Evolutionary conservation across 2,329 filamentous ascomycete genomes (phyloP).

Genomic region (Xylaria sp.): DNA sequence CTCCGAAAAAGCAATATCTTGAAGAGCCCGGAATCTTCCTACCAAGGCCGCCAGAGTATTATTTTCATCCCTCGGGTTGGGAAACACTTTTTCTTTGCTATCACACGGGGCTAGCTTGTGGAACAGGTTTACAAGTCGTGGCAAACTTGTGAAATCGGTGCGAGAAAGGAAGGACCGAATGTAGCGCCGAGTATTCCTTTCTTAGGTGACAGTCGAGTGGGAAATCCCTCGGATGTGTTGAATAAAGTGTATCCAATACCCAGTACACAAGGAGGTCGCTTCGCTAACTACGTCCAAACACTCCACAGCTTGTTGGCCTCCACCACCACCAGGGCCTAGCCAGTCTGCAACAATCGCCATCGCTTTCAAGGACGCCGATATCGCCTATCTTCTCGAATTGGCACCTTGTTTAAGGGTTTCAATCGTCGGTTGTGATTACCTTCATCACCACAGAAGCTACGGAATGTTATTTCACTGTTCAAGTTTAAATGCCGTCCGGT

Average conservation of each 20-base stretch:
- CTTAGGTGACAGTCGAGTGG: not conserved
- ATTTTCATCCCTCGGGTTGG: slow-evolving; percentile 16
- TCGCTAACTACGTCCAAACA: slow-evolving; percentile 7
- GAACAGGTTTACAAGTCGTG: not conserved
- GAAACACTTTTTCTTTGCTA: not conserved
- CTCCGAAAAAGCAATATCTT: slow-evolving; percentile 32
- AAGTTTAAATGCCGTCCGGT: too few species aligned
- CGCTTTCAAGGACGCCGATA: too few species aligned
- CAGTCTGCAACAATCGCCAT: slow-evolving; percentile 34
- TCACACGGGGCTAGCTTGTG: slow-evolving; percentile 4
- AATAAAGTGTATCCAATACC: not conserved
- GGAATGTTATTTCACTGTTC: too few species aligned
- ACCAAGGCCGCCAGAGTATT: slow-evolving; percentile 28
- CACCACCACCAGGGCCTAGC: slow-evolving; percentile 18
- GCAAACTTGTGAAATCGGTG: not conserved
- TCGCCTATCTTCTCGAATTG: too few species aligned
- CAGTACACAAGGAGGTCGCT: not conserved
- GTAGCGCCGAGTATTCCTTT: not conserved
- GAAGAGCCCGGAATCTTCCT: slow-evolving; percentile 33
- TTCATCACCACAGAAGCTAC: too few species aligned
- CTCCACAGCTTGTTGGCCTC: not conserved
- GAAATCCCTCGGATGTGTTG: not conserved
- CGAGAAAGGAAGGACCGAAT: not conserved
- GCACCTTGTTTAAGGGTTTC: too few species aligned
- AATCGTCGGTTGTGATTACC: too few species aligned